A percentile compares a stretch with the other conserved stretches of the same genome.
Evolutionary conservation across 371 early-diverging fungal genomes (phyloP).

Genomic region (Rhizomucor pusillus): DNA sequence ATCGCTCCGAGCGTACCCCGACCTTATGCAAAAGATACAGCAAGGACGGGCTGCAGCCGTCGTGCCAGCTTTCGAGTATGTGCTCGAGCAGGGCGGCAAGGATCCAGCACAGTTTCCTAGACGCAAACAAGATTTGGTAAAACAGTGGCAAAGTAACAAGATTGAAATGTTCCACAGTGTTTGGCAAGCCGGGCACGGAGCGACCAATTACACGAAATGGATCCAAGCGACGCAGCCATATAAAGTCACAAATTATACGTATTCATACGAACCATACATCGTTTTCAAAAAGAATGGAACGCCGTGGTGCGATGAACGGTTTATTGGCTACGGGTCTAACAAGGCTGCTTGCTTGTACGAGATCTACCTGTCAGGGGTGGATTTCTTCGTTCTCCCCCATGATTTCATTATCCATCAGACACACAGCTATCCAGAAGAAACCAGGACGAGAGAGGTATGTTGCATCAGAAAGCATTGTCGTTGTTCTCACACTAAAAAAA

Average conservation of each 20-base stretch:
- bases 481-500: not conserved
- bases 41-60: constrained; percentile 41
- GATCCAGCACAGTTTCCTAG: constrained; percentile 43
- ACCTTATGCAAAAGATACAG: constrained; percentile 28
- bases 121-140: constrained; percentile 27
- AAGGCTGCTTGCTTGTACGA: constrained; percentile 63
- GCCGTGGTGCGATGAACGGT: constrained; percentile 63
- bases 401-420: constrained; percentile 57
- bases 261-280: constrained; percentile 54
- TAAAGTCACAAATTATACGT: constrained; percentile 40
- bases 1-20: constrained; percentile 26
- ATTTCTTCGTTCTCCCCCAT: constrained; percentile 54
- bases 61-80: constrained; percentile 56
- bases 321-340: constrained; percentile 56
- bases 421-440: constrained; percentile 52
- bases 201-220: constrained; percentile 51
- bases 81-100: constrained; percentile 32
- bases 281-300: constrained; percentile 45
- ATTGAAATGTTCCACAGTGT: constrained; percentile 49
- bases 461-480: not conserved
- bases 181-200: constrained; percentile 47
- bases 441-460: constrained; percentile 37
- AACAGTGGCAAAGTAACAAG: constrained; percentile 23
- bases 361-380: constrained; percentile 51
- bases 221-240: constrained; percentile 31